Evolutionary conservation across 1,284 basidiomycete species (phyloP), one percentile per base, ranked within the genome.

Genomic region (Ceratobasidium sp.): DNA sequence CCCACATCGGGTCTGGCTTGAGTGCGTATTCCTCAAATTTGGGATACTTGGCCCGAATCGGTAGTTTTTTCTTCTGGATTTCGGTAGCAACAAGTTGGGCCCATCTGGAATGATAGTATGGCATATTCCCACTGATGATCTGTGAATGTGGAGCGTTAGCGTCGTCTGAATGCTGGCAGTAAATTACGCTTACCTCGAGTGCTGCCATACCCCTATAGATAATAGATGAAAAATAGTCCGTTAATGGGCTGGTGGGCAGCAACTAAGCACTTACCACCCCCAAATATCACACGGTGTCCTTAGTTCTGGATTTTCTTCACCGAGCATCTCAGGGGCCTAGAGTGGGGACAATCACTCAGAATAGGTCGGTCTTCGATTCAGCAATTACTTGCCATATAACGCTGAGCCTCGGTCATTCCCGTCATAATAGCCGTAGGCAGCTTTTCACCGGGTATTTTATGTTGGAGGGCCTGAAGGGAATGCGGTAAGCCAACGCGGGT

Each of bases 291-390:
- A 44, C 11, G 37, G 11, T 19, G 62, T 65, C n/a, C 43, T 37
- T 25, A 65, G 25, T 25, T 19, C n/a, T 46, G 62, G 62, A 15
- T 19, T 8, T 43, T 65, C 62, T 43, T 43, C 62, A 11, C 6
- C n/a, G n/a, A 65, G 44, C 62, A 65, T 9, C 40, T 65, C 62
- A 13, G 62, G 62, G 29, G 62, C 62, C 62, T 65, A 65, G 7
- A 62, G 8, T n/a, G 56, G 9, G 9, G 37, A 40, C 32, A 15
- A n/a, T 34, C 15, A 62, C 7, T n/a, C 25, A 25, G 37, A 65
- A 25, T 37, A 13, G 2, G 13, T 43, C 43, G 22, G 40, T 46
- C 8, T 19, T 43, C 43, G 40, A 8, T 46, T 43, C 4, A n/a
- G 62, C 5, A 11, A 65, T 11, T 13, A 46, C 62, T 25, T 25